phyloP scores from a whole-genome alignment of 306 rosid genomes.

The Dicorynia guianensis region DNA sequence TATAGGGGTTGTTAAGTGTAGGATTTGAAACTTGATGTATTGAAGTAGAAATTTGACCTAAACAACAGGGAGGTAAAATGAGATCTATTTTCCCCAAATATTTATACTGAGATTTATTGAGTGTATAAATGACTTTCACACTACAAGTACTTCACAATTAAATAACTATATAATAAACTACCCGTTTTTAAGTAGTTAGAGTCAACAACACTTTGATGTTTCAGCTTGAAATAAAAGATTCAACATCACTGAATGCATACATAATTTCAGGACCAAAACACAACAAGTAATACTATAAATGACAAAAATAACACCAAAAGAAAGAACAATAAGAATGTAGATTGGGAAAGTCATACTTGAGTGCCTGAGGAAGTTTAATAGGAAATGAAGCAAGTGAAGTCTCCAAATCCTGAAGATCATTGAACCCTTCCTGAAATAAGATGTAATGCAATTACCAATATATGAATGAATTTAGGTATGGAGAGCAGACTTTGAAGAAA shows the following conservation, averaged over 20 bases:
- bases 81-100: no score
- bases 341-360: conserved; percentile 64
- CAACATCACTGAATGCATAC: conserved; percentile 20
- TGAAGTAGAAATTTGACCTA: no score
- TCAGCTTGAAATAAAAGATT: conserved; percentile 26
- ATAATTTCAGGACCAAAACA: conserved; percentile 21
- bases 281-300: conserved; percentile 3
- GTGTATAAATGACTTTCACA: not conserved
- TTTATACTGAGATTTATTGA: conserved; percentile 15
- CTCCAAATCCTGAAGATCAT: conserved; percentile 78
- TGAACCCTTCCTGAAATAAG: conserved; percentile 76
- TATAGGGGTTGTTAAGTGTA: no score
- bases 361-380: conserved; percentile 83
- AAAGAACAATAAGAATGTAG: not conserved
- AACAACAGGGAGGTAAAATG: no score
- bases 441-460: conserved; percentile 17
- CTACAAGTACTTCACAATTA: not conserved
- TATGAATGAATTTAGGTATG: conserved; percentile 17
- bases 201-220: not conserved
- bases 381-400: conserved; percentile 91
- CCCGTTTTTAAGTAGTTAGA: conserved; percentile 24
- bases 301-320: not conserved
- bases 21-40: no score
- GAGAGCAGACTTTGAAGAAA: not conserved
- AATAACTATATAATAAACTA: conserved; percentile 16